Conservation (phyloP, 2,329 filamentous ascomycete genomes). For the Cercospora janseana region DNA sequence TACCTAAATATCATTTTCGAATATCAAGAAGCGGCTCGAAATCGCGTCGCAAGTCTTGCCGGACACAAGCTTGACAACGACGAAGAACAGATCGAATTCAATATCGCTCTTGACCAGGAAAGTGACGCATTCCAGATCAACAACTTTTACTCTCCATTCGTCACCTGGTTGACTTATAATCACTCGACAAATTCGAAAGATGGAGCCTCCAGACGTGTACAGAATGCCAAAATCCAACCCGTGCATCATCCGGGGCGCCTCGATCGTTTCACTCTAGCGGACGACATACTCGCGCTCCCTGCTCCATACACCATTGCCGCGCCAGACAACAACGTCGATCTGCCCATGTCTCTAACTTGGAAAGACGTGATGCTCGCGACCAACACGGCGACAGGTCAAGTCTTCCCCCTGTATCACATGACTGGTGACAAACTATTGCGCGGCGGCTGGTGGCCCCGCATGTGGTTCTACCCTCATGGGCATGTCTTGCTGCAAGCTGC, state of each 20-base stretch:
- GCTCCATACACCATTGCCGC: constrained; percentile 9
- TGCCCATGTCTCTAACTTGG: constrained; percentile 15
- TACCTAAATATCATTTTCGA: constrained; percentile 23
- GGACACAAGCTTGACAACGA: neutral
- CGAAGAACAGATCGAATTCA: constrained; percentile 17
- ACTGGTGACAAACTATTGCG: constrained; percentile 13
- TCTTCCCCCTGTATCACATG: constrained; percentile 22
- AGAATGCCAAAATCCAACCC: neutral
- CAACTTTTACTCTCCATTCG: constrained; percentile 18
- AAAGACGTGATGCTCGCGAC: constrained; percentile 18
- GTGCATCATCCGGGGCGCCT: constrained; percentile 14
- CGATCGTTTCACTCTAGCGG: constrained; percentile 14
- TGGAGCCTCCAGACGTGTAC: neutral
- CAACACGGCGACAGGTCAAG: constrained; percentile 18
- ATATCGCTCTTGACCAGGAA: constrained; percentile 22
- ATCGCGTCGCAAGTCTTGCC: constrained; percentile 8
- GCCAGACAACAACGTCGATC: neutral
- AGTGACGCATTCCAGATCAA: constrained; percentile 22
- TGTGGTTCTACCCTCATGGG: constrained; percentile 16
- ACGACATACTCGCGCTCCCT: constrained; percentile 12
- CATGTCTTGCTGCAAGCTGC: constrained; percentile 6
- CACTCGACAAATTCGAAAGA: constrained; percentile 8
- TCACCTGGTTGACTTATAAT: constrained; percentile 25
- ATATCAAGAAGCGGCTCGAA: constrained; percentile 21
- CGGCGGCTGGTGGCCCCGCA: constrained; percentile 10